Evolutionary conservation across 2,329 filamentous ascomycete species (phyloP).

Genomic region (Zasmidium angulare): DNA sequence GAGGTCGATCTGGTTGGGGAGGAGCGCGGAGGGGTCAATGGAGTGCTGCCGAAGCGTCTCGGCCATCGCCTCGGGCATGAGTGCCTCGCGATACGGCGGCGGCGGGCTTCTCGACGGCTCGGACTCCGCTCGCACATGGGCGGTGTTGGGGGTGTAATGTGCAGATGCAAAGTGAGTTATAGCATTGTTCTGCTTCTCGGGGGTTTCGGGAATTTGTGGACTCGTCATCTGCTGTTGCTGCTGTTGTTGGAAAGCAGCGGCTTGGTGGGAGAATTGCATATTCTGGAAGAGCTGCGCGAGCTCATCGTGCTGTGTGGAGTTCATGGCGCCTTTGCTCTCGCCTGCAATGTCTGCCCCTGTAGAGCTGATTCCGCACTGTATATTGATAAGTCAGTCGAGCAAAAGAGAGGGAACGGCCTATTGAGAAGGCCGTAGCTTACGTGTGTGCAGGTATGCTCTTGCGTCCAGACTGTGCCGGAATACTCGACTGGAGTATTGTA

Average conservation of each 20-base stretch:
- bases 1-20: slow-evolving; percentile 72
- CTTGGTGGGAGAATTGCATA: slow-evolving; percentile 63
- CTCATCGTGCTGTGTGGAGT: slow-evolving; percentile 69
- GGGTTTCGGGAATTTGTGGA: slow-evolving; percentile 16
- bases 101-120: slow-evolving; percentile 33
- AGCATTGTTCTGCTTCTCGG: slow-evolving; percentile 31
- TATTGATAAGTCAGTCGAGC: slow-evolving; percentile 22
- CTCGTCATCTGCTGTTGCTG: slow-evolving; percentile 21
- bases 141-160: slow-evolving; percentile 75
- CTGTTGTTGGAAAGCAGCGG: slow-evolving; percentile 17
- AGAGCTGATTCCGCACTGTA: slow-evolving; percentile 45
- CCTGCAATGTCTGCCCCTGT: slow-evolving; percentile 45
- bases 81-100: slow-evolving; percentile 30
- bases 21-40: slow-evolving; percentile 68
- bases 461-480: slow-evolving; percentile 44
- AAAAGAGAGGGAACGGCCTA: slow-evolving; percentile 16
- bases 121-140: slow-evolving; percentile 58
- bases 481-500: slow-evolving; percentile 40
- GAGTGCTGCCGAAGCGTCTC: slow-evolving; percentile 62
- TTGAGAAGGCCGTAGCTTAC: slow-evolving; percentile 40
- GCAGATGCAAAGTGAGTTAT: slow-evolving; percentile 73
- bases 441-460: slow-evolving; percentile 46
- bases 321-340: slow-evolving; percentile 47
- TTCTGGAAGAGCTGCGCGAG: slow-evolving; percentile 76
- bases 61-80: slow-evolving; percentile 31